Evolutionary conservation across 805 yeast species (phyloP).

Genomic region (Pichia kluyveri): DNA sequence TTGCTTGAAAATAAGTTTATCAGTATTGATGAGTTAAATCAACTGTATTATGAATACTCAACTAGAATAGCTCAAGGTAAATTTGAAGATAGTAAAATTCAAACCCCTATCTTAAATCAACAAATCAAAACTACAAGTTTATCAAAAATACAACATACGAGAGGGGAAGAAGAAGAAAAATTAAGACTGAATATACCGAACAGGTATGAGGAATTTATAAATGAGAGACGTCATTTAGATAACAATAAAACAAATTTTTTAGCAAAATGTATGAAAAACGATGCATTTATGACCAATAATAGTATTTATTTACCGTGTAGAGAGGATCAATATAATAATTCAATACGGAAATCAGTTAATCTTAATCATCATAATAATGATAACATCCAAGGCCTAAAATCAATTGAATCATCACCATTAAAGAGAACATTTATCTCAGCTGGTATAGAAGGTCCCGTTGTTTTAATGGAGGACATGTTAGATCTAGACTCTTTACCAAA

Average conservation of each 20-base stretch:
- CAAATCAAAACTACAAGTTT: no score
- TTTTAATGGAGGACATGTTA: neutral
- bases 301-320: neutral
- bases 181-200: neutral
- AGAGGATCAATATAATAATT: neutral
- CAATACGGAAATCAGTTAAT: neutral
- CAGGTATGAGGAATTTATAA: constrained; percentile 1
- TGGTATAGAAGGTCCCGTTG: neutral
- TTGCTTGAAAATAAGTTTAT: constrained; percentile 1
- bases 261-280: constrained; percentile 6
- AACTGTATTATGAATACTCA: neutral
- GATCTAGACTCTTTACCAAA: neutral
- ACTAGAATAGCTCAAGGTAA: no score
- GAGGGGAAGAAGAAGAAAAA: no score
- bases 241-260: neutral
- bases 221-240: neutral
- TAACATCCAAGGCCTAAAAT: neutral
- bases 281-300: constrained; percentile 2
- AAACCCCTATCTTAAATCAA: no score
- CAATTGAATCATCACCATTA: neutral
- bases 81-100: no score
- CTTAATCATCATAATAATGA: neutral
- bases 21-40: neutral
- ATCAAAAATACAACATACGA: no score
- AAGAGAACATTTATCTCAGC: neutral